Evolutionary conservation across 2,329 filamentous ascomycete genomes (phyloP).

Genomic region (Ophiostoma himal-ulmi): DNA sequence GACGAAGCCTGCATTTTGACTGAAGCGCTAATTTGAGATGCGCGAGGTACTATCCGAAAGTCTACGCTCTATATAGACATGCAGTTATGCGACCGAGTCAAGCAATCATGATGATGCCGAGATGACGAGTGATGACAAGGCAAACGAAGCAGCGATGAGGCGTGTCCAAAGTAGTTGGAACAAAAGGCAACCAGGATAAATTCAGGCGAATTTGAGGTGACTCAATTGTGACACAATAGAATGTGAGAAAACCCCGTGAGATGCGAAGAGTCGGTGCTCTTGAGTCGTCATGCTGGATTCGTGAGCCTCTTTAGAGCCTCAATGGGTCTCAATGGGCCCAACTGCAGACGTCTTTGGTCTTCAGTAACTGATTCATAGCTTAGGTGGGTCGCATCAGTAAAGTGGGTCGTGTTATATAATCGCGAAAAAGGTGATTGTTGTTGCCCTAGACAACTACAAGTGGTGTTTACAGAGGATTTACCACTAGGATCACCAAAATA

Average conservation of each 20-base stretch:
- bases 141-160: not conserved
- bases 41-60: not conserved
- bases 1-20: not conserved
- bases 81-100: not conserved
- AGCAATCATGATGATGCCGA: not conserved
- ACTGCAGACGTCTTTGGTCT: too few relatives aligned
- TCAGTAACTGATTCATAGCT: not conserved
- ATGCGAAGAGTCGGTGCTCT: not conserved
- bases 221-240: not conserved
- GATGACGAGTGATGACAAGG: not conserved
- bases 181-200: not conserved
- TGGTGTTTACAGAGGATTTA: not conserved
- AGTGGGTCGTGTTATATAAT: not conserved
- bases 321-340: not conserved
- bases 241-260: not conserved
- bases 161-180: not conserved
- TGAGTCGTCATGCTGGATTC: not conserved
- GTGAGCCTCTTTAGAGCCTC: not conserved
- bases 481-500: not conserved
- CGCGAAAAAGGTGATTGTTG: not conserved
- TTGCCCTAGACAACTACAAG: constrained; percentile 9
- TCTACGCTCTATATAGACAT: not conserved
- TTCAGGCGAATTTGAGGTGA: not conserved
- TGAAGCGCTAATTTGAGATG: not conserved
- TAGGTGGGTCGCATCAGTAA: not conserved